Conservation (phyloP, 768 basidiomycete genomes). For the Gyrodon lividus region DNA sequence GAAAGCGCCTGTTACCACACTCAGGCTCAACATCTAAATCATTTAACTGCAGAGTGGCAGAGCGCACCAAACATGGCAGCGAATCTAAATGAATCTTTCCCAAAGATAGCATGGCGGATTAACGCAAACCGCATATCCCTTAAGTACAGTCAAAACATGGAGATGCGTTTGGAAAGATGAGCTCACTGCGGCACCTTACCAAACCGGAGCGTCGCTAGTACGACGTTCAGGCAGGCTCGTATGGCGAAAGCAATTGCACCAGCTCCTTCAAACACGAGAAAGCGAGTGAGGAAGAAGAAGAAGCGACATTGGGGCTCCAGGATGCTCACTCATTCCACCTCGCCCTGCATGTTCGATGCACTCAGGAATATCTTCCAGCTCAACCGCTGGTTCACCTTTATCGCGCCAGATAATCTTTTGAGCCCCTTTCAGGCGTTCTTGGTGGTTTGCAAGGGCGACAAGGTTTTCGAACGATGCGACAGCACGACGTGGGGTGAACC, state of each 20-base stretch:
- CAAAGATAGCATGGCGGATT: constrained; percentile 81
- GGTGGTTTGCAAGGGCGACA: constrained; percentile 80
- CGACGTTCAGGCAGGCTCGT: constrained; percentile 78
- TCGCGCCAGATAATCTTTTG: constrained; percentile 83
- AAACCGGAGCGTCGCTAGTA: constrained; percentile 73
- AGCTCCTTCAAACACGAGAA: constrained; percentile 54
- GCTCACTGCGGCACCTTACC: constrained; percentile 64
- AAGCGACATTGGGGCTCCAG: background rate
- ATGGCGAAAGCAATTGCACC: constrained; percentile 78
- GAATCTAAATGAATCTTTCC: constrained; percentile 78
- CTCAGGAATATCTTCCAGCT: constrained; percentile 59
- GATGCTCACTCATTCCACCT: constrained; percentile 68
- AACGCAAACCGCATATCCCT: constrained; percentile 66
- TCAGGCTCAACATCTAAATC: background rate
- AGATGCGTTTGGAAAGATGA: background rate
- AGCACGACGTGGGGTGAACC: constrained; percentile 52
- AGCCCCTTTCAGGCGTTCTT: constrained; percentile 69
- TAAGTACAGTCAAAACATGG: constrained; percentile 1
- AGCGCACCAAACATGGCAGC: constrained; percentile 78
- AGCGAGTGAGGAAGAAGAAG: background rate
- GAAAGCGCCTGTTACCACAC: constrained; percentile 56
- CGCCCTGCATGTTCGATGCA: constrained; percentile 69
- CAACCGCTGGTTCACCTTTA: constrained; percentile 70
- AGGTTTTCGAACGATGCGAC: constrained; percentile 83
- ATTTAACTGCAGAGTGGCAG: background rate